A percentile compares a stretch with the other conserved stretches of the same genome.
Evolutionary conservation across 2,329 filamentous ascomycete species (phyloP).

Genomic region (Pyricularia sp.): DNA sequence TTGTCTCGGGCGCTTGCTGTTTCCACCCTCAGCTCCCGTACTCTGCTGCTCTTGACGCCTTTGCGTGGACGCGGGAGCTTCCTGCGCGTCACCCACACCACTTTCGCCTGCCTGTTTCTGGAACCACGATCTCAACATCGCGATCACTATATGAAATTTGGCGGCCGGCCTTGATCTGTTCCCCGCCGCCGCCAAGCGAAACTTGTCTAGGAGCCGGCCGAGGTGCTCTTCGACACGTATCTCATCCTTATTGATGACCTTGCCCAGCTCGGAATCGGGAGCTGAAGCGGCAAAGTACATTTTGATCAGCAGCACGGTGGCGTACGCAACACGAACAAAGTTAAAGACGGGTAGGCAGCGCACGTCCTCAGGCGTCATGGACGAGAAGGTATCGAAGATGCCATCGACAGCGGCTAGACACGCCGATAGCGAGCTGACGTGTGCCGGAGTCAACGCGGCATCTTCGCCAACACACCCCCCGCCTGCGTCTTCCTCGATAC

Average conservation of each 20-base stretch:
- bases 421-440: constrained; percentile 58
- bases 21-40: neutral
- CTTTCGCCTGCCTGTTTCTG: constrained; percentile 26
- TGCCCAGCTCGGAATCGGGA: constrained; percentile 56
- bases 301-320: constrained; percentile 63
- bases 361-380: constrained; percentile 47
- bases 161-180: constrained; percentile 55
- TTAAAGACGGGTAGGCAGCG: constrained; percentile 61
- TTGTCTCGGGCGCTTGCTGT: constrained; percentile 9
- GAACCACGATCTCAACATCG: constrained; percentile 65
- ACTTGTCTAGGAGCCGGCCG: constrained; percentile 59
- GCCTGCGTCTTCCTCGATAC: constrained; percentile 37
- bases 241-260: constrained; percentile 57
- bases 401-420: constrained; percentile 58
- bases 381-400: constrained; percentile 55
- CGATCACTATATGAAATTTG: constrained; percentile 63
- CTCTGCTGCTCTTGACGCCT: neutral
- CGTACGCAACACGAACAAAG: constrained; percentile 64
- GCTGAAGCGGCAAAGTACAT: constrained; percentile 59
- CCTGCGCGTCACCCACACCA: neutral
- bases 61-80: neutral
- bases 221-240: constrained; percentile 60
- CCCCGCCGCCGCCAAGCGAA: constrained; percentile 52
- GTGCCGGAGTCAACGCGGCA: constrained; percentile 38
- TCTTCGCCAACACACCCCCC: constrained; percentile 25